Base-by-base conservation (phyloP, 2,329 filamentous ascomycete genomes). In the Hypomyces perniciosus region DNA sequence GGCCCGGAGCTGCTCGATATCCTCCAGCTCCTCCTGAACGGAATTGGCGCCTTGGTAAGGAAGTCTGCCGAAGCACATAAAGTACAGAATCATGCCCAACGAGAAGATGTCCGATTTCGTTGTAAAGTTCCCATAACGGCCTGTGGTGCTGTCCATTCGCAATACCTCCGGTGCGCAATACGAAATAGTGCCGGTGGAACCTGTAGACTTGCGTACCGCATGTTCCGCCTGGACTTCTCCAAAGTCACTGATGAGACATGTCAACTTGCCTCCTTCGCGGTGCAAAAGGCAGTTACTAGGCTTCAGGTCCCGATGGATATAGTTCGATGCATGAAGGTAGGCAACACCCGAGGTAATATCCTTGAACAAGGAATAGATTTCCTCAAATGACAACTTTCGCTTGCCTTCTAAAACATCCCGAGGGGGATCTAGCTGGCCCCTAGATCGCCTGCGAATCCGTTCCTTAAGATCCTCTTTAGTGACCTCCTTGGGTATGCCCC, bases 91-190 rank as follows among this genome's bases (percentile, higher is more conserved):
- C 92, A 99, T 96, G 44, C 93, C 93, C 0, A 99, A 74, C 1
- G 91, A 96, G 68, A 99, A 99, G n/a, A 99, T 87, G 63, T 99
- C 93, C 0, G 91, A 96, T 64, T 97, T 99, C 28, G 89, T 91
- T 0, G 90, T 96, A 62, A 99, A 99, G 64, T 97, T 96, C 6
- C 88, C 90, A 60, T 88, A 92, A 1, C 79, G 79, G 0, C 92
- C 92, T 20, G 20, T 20, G 29, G 75, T 76, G 0, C 79, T 70
- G 51, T 83, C 85, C 57, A 80, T 79, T 46, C 80, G 83, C 30
- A 99, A 73, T 0, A 99, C 95, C 68, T 99, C 93, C 0, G 93
- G 93, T 0, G 93, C 93, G 67, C 93, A 99, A 68, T 96, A 99
- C 0, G 92, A 97, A 42, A 99, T 93, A 0, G 93, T 99, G 1